A percentile compares a stretch with the other conserved stretches of the same genome.
phyloP scores from a whole-genome alignment of 176 grass and related monocot species.

The Saccharum officinarum region DNA sequence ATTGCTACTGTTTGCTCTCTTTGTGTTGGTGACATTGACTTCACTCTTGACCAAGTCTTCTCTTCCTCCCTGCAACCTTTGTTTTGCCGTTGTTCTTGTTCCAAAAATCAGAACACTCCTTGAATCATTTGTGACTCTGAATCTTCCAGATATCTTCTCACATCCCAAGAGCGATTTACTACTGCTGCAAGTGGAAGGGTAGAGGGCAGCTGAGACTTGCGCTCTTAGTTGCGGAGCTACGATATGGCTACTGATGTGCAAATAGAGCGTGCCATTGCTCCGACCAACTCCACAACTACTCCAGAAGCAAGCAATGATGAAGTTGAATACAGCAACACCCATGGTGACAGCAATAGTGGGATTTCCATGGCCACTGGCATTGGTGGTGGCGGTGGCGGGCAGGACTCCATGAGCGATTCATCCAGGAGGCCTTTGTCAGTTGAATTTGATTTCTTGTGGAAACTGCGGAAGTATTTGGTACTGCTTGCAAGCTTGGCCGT shows the following conservation, averaged over 20 bases:
- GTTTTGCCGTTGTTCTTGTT: neutral
- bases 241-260: slow-evolving; percentile 1
- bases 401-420: neutral
- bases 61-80: neutral
- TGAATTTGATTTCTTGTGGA: slow-evolving; percentile 45
- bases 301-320: neutral
- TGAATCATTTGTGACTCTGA: neutral
- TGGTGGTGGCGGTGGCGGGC: neutral
- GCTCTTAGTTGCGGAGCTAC: neutral
- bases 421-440: neutral
- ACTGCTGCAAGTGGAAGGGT: neutral
- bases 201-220: neutral
- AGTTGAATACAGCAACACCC: neutral
- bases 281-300: neutral
- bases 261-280: neutral
- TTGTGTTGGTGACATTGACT: neutral
- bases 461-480: slow-evolving; percentile 44
- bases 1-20: neutral
- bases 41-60: neutral
- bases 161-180: neutral
- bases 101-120: neutral
- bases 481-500: slow-evolving; percentile 43
- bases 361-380: neutral
- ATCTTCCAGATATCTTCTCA: neutral
- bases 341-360: neutral